Conservation (phyloP, 768 basidiomycete genomes). For the Tephrocybe sp. region DNA sequence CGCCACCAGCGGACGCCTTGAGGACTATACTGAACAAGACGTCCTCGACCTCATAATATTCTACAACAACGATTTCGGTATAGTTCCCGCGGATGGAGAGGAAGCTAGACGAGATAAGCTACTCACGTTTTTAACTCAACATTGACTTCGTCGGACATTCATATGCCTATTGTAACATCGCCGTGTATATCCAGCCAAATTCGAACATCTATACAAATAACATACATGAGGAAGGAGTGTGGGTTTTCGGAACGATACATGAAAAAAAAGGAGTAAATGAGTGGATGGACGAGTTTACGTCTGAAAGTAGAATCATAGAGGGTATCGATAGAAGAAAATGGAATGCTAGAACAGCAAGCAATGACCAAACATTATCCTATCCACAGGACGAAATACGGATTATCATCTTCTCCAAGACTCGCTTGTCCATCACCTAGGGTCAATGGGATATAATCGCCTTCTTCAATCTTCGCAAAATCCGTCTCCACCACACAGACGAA, state of each 20-base stretch:
- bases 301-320: not conserved
- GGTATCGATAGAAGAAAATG: not conserved
- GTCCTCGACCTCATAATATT: conserved; percentile 8
- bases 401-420: too few species aligned
- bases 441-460: conserved; percentile 26
- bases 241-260: not conserved
- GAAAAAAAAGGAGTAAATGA: not conserved
- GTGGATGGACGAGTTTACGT: not conserved
- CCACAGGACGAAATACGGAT: too few species aligned
- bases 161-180: not conserved
- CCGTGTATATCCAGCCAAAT: not conserved
- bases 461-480: conserved; percentile 24
- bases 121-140: not conserved
- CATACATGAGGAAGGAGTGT: not conserved
- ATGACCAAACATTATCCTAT: not conserved
- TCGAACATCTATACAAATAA: not conserved
- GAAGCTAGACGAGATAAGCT: not conserved
- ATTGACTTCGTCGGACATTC: not conserved
- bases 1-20: not conserved
- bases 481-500: conserved; percentile 30
- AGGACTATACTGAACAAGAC: conserved; percentile 5
- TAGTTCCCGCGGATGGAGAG: not conserved
- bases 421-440: too few species aligned
- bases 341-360: not conserved
- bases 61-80: conserved; percentile 8